These are phyloP conservation scores for Trebouxia sp. DNA, from an alignment of 139 green algal genomes.

Conservation along the genomic window DNA sequence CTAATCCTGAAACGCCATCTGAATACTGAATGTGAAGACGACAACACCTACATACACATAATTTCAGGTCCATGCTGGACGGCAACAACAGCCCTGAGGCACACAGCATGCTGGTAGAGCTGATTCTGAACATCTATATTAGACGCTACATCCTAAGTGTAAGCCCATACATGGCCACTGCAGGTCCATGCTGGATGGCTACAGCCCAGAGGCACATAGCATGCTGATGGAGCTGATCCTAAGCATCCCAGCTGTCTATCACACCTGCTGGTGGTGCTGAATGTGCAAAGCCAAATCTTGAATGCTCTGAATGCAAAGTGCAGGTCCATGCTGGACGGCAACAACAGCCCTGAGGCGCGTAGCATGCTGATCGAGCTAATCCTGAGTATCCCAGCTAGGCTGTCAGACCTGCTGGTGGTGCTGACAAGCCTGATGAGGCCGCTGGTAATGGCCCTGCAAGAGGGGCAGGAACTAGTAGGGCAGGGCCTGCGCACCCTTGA, in stretches of 20 bases:
- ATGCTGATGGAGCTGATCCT: neutral
- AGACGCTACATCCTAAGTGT: too few relatives aligned
- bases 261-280: conserved; percentile 70
- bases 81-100: too few relatives aligned
- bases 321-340: conserved; percentile 68
- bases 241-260: conserved; percentile 43
- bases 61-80: conserved; percentile 63
- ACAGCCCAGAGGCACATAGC: neutral
- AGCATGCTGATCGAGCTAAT: conserved; percentile 70
- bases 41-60: too few relatives aligned
- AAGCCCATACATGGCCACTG: neutral
- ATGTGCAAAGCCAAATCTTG: too few relatives aligned
- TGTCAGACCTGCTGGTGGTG: conserved; percentile 77
- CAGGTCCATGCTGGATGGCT: neutral
- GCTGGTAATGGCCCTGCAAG: conserved; percentile 50
- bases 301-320: conserved; percentile 59
- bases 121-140: too few relatives aligned
- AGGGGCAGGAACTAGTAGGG: conserved; percentile 34
- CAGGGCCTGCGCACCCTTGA: conserved; percentile 81
- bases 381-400: conserved; percentile 79
- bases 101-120: too few relatives aligned
- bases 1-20: conserved; percentile 54
- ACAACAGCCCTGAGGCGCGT: conserved; percentile 4
- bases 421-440: conserved; percentile 86
- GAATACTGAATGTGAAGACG: conserved; percentile 57